Evolutionary conservation across 345 rosid species (phyloP).

Genomic region (Rhodamnia rubescens): DNA sequence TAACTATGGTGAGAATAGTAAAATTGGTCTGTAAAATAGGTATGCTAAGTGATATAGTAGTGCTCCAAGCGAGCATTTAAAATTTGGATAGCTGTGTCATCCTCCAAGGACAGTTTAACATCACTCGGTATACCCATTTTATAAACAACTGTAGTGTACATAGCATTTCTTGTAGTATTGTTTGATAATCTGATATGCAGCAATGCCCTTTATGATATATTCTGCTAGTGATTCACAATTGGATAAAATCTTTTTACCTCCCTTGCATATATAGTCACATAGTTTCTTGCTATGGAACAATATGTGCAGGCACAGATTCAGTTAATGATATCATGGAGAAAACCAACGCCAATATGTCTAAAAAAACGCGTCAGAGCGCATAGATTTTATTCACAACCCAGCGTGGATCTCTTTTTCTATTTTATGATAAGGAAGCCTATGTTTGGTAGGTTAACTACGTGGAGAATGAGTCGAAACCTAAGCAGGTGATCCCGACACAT

Average conservation of each 20-base stretch:
- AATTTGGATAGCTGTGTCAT: not conserved
- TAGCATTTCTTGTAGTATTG: not conserved
- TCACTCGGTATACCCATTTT: not conserved
- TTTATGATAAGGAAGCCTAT: not conserved
- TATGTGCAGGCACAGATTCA: not conserved
- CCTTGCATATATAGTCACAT: not conserved
- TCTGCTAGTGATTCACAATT: not conserved
- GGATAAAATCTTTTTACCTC: not conserved
- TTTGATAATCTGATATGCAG: not conserved
- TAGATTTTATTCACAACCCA: not conserved
- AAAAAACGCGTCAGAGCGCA: not conserved
- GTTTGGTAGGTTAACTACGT: not conserved
- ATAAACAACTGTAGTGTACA: not conserved
- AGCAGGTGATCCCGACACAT: not conserved
- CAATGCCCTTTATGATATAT: not conserved
- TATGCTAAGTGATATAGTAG: not conserved
- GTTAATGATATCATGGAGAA: not conserved
- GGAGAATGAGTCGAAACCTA: not conserved
- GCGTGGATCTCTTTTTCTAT: not conserved
- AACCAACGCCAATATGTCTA: not conserved
- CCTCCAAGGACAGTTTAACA: not conserved
- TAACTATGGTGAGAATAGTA: not conserved
- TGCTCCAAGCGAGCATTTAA: not conserved
- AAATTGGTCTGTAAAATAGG: not conserved
- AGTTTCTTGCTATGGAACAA: not conserved